Evolutionary conservation across 2,329 filamentous ascomycete genomes (phyloP).

Genomic region (Acrodontium crateriforme): DNA sequence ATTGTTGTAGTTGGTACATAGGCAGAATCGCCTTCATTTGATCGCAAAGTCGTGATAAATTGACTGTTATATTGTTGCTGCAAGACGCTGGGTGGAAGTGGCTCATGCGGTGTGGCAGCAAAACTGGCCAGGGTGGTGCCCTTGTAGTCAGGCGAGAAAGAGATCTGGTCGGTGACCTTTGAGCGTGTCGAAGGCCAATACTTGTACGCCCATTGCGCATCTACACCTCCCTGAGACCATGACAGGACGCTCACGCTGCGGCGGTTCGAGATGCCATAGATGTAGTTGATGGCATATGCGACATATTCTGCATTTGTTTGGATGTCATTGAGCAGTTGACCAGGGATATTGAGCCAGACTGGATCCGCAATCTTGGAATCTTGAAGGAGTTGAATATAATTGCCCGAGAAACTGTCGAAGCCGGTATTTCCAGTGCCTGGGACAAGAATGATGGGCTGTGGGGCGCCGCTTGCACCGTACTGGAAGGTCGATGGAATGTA

Average conservation of each 20-base stretch:
- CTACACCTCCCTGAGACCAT: conserved; percentile 43
- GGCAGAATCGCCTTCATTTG: conserved; percentile 34
- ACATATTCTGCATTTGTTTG: conserved; percentile 42
- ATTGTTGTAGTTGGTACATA: conserved; percentile 43
- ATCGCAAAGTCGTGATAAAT: conserved; percentile 31
- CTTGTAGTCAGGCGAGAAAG: conserved; percentile 40
- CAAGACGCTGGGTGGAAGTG: conserved; percentile 26
- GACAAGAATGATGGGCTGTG: conserved; percentile 37
- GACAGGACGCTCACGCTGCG: conserved; percentile 32
- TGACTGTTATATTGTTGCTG: conserved; percentile 35
- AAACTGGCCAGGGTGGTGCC: conserved; percentile 31
- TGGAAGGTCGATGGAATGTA: conserved; percentile 38
- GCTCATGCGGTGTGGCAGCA: conserved; percentile 14
- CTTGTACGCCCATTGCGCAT: conserved; percentile 44
- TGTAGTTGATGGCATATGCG: conserved; percentile 46
- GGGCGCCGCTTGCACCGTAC: conserved; percentile 27
- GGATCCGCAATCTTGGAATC: conserved; percentile 32
- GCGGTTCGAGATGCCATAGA: conserved; percentile 27
- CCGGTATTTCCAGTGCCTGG: conserved; percentile 40
- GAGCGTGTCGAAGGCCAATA: conserved; percentile 40
- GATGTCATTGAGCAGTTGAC: conserved; percentile 32
- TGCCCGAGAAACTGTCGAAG: conserved; percentile 31
- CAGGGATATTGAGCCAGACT: conserved; percentile 43
- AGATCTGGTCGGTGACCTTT: conserved; percentile 36
- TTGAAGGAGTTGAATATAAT: conserved; percentile 36